These are phyloP conservation scores for Hemileccinum impolitum DNA, from an alignment of 768 basidiomycete genomes.

Conservation along the genomic window DNA sequence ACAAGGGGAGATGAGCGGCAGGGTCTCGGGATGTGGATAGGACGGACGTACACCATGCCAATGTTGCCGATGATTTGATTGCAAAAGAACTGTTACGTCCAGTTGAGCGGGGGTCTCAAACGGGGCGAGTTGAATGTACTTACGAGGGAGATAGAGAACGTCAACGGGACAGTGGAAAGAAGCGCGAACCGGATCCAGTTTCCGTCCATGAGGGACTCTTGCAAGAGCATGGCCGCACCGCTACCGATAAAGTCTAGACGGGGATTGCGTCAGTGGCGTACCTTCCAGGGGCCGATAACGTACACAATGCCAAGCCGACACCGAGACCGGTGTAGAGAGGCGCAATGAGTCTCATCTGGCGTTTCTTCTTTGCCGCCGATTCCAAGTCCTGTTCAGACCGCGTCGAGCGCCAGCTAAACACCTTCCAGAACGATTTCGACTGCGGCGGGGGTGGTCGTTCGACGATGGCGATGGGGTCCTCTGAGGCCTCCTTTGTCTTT, in stretches of 20 bases:
- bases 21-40: not conserved
- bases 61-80: constrained; percentile 65
- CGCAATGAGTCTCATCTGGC: constrained; percentile 61
- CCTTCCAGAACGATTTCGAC: constrained; percentile 16
- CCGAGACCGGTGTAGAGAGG: constrained; percentile 74
- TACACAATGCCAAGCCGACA: constrained; percentile 65
- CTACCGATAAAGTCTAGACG: constrained; percentile 63
- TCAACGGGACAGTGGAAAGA: constrained; percentile 60
- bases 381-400: constrained; percentile 49
- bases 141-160: constrained; percentile 75
- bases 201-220: constrained; percentile 68
- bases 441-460: constrained; percentile 2
- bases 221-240: constrained; percentile 55
- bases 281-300: constrained; percentile 4
- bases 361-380: constrained; percentile 38
- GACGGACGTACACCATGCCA: constrained; percentile 55
- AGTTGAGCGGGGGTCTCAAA: constrained; percentile 1
- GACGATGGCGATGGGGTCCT: constrained; percentile 14
- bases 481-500: constrained; percentile 32
- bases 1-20: constrained; percentile 1
- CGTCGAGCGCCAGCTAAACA: constrained; percentile 47
- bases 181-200: constrained; percentile 62
- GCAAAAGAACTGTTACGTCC: constrained; percentile 59
- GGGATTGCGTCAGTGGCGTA: constrained; percentile 2
- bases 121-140: constrained; percentile 22